These are phyloP conservation scores for Chytriomyces sp. DNA, from an alignment of 192 early-diverging fungal genomes.

Conservation along the genomic window DNA sequence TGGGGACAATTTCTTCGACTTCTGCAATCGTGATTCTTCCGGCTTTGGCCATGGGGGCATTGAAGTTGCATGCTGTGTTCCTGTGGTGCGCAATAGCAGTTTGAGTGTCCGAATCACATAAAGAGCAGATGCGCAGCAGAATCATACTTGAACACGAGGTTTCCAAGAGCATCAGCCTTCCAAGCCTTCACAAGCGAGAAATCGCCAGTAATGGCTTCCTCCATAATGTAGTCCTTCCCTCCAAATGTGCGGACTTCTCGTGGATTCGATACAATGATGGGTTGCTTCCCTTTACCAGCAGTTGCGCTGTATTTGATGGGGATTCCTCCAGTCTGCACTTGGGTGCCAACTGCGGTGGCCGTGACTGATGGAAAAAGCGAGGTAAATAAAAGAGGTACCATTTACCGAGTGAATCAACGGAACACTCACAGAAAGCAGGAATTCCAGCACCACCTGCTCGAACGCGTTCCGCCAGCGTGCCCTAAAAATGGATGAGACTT, in stretches of 20 bases:
- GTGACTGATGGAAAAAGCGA: slow-evolving; percentile 19
- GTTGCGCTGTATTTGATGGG: slow-evolving; percentile 69
- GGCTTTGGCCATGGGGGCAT: slow-evolving; percentile 77
- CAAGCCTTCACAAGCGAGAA: slow-evolving; percentile 80
- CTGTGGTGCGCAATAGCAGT: slow-evolving; percentile 78
- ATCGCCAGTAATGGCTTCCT: slow-evolving; percentile 77
- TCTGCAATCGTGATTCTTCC: slow-evolving; percentile 79
- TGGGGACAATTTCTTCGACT: slow-evolving; percentile 76
- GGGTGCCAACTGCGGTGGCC: slow-evolving; percentile 70
- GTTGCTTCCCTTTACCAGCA: slow-evolving; percentile 52
- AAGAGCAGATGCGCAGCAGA: too few species aligned
- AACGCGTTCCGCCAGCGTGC: slow-evolving; percentile 77
- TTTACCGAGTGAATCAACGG: too few species aligned
- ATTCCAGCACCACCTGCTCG: slow-evolving; percentile 79
- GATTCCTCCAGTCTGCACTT: slow-evolving; percentile 71
- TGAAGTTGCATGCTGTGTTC: slow-evolving; percentile 74
- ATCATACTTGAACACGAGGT: slow-evolving; percentile 62
- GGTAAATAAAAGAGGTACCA: too few species aligned
- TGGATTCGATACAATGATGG: slow-evolving; percentile 62
- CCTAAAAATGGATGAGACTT: too few species aligned
- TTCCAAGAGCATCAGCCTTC: slow-evolving; percentile 81
- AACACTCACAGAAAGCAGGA: slow-evolving; percentile 67
- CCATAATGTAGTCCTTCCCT: slow-evolving; percentile 73
- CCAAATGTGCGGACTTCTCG: slow-evolving; percentile 60
- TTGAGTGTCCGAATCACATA: background rate